phyloP scores from a whole-genome alignment of 2,329 filamentous ascomycete species.

The Alternaria brassicicola region DNA sequence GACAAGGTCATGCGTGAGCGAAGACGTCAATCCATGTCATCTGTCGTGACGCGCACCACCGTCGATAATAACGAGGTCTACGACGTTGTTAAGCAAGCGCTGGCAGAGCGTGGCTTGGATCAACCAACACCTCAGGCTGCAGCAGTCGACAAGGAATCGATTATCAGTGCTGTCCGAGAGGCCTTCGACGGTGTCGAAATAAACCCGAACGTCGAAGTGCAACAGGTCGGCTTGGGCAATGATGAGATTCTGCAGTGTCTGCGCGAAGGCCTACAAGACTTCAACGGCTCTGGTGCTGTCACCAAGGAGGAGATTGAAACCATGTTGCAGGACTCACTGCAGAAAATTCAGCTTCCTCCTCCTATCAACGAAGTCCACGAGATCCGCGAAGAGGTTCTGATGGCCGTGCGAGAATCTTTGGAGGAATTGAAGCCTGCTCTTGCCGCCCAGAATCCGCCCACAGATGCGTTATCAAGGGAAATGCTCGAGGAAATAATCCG shows the following conservation, averaged over 20 bases:
- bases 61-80: slow-evolving; percentile 87
- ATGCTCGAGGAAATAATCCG: slow-evolving; percentile 64
- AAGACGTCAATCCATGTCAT: slow-evolving; percentile 68
- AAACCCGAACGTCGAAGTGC: slow-evolving; percentile 89
- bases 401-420: slow-evolving; percentile 82
- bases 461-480: slow-evolving; percentile 58
- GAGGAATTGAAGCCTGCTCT: slow-evolving; percentile 72
- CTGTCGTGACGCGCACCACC: slow-evolving; percentile 65
- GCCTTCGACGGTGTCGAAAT: slow-evolving; percentile 81
- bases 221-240: slow-evolving; percentile 87
- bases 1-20: slow-evolving; percentile 78
- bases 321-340: slow-evolving; percentile 83
- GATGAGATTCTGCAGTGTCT: slow-evolving; percentile 89
- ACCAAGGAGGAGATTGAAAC: slow-evolving; percentile 84
- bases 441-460: slow-evolving; percentile 47
- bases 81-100: slow-evolving; percentile 77
- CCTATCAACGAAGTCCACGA: slow-evolving; percentile 72
- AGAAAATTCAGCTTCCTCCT: slow-evolving; percentile 77
- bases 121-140: slow-evolving; percentile 52
- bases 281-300: slow-evolving; percentile 64
- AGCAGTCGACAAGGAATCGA: slow-evolving; percentile 71
- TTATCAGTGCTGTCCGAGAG: slow-evolving; percentile 84
- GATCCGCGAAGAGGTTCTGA: slow-evolving; percentile 81
- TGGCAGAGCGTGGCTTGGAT: slow-evolving; percentile 60
- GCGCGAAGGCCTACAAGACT: slow-evolving; percentile 81